phyloP scores from a whole-genome alignment of 2,329 filamentous ascomycete genomes.

The Pseudogymnoascus verrucosus region DNA sequence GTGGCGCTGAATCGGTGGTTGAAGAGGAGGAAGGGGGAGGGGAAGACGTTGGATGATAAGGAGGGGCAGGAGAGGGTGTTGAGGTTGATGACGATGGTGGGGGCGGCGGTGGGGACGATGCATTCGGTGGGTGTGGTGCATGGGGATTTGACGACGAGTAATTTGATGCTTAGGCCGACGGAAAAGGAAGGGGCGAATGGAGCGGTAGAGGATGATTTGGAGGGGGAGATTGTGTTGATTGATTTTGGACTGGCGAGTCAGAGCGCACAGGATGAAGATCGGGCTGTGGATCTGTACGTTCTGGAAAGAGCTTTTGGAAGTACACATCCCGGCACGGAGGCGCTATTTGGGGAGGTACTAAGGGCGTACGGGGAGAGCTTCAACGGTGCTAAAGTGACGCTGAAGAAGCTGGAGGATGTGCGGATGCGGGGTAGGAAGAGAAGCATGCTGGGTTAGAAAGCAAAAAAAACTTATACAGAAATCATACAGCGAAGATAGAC shows the following conservation, averaged over 20 bases:
- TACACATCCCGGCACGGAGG: constrained; percentile 81
- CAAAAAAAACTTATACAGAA: not conserved
- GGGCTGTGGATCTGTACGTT: constrained; percentile 93
- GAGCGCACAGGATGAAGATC: constrained; percentile 77
- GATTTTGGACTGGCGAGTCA: constrained; percentile 88
- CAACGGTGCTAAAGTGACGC: constrained; percentile 64
- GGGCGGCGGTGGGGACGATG: constrained; percentile 62
- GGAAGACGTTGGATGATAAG: constrained; percentile 14
- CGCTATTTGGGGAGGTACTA: constrained; percentile 65
- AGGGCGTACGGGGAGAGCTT: constrained; percentile 65
- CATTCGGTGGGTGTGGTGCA: constrained; percentile 84
- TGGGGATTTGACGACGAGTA: constrained; percentile 94
- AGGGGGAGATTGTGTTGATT: constrained; percentile 79
- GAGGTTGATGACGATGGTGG: constrained; percentile 62
- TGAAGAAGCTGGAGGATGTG: constrained; percentile 84
- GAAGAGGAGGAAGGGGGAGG: constrained; percentile 28
- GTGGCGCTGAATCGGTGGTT: constrained; percentile 63
- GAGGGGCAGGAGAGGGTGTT: constrained; percentile 31
- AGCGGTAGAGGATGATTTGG: constrained; percentile 30
- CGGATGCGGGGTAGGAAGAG: constrained; percentile 89
- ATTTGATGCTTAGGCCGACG: constrained; percentile 68
- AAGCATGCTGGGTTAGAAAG: constrained; percentile 77
- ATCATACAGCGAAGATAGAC: not conserved
- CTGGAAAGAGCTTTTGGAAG: constrained; percentile 90
- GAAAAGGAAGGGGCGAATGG: constrained; percentile 17